Conservation (phyloP, 2,329 filamentous ascomycete species). For the Domatiomyces catenatus region DNA sequence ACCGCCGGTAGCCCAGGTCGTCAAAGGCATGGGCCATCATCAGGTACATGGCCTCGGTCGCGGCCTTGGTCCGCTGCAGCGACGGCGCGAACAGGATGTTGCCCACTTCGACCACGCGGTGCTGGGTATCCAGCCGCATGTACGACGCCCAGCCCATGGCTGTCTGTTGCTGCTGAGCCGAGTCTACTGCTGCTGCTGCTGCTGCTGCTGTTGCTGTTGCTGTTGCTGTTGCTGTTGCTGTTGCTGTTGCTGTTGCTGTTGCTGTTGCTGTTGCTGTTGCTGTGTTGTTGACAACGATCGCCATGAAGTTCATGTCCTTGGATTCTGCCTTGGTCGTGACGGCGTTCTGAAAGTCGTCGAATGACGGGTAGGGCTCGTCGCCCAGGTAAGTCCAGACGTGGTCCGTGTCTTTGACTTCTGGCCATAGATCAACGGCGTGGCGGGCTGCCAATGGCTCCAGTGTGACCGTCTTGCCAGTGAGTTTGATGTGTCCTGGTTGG, state of each 20-base stretch:
- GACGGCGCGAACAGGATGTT: conserved; percentile 35
- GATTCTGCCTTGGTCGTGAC: conserved; percentile 18
- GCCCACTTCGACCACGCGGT: conserved; percentile 44
- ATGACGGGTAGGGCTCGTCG: conserved; percentile 22
- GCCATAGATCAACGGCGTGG: conserved; percentile 22
- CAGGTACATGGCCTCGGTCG: conserved; percentile 45
- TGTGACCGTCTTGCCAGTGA: conserved; percentile 18
- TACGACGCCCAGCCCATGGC: too few relatives aligned
- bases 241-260: too few relatives aligned
- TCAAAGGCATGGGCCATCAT: conserved; percentile 41
- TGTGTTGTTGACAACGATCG: conserved; percentile 25
- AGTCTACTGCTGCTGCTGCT: too few relatives aligned
- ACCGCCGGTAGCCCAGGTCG: conserved; percentile 38
- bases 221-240: too few relatives aligned
- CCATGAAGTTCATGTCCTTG: conserved; percentile 29
- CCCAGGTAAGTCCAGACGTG: conserved; percentile 31
- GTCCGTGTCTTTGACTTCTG: conserved; percentile 17
- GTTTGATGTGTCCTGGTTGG: conserved; percentile 5
- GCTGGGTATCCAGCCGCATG: conserved; percentile 13
- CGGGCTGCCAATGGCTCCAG: conserved; percentile 18
- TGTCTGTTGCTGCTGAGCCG: too few relatives aligned
- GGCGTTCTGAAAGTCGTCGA: conserved; percentile 19
- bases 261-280: conserved; percentile 10
- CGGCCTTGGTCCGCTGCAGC: conserved; percentile 39
- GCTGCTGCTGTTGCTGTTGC: too few relatives aligned